A percentile compares a stretch with the other conserved stretches of the same genome.
phyloP scores from a whole-genome alignment of 2,329 filamentous ascomycete genomes.

The Plenodomus biglobosus region DNA sequence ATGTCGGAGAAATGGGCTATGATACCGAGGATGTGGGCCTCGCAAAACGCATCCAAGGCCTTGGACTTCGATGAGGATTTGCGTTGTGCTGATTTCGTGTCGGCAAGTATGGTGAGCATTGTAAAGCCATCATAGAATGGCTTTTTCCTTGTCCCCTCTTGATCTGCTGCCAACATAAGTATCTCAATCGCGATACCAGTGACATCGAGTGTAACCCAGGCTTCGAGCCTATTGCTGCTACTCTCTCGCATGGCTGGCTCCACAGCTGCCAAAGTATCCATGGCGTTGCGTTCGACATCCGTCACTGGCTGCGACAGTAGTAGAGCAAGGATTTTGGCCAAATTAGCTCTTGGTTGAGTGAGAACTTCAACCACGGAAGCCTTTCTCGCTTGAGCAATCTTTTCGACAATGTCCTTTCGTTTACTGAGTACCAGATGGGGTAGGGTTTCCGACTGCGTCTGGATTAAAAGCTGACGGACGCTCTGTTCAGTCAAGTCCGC shows the following conservation, averaged over 20 bases:
- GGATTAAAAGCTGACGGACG: conserved; percentile 70
- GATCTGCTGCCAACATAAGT: conserved; percentile 75
- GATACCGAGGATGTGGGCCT: conserved; percentile 81
- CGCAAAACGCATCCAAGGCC: conserved; percentile 71
- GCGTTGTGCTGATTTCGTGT: conserved; percentile 51
- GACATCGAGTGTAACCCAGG: conserved; percentile 73
- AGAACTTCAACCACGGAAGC: conserved; percentile 62
- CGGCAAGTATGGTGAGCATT: conserved; percentile 49
- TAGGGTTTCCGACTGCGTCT: conserved; percentile 78
- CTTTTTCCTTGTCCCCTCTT: conserved; percentile 54
- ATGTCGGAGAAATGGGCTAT: conserved; percentile 78
- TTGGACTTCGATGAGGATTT: conserved; percentile 55
- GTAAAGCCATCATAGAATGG: conserved; percentile 56
- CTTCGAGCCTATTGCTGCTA: conserved; percentile 60
- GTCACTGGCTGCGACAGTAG: conserved; percentile 62
- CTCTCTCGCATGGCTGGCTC: conserved; percentile 68
- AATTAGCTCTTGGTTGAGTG: conserved; percentile 57
- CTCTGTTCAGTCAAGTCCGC: conserved; percentile 79
- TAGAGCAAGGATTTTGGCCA: conserved; percentile 60
- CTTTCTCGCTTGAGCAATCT: conserved; percentile 71
- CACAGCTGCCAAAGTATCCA: conserved; percentile 67
- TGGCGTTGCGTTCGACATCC: conserved; percentile 67
- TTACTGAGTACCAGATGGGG: conserved; percentile 83
- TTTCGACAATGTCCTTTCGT: conserved; percentile 74
- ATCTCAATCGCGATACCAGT: conserved; percentile 77